phyloP scores from a whole-genome alignment of 2,329 filamentous ascomycete genomes.

The Trichoderma hamatum region DNA sequence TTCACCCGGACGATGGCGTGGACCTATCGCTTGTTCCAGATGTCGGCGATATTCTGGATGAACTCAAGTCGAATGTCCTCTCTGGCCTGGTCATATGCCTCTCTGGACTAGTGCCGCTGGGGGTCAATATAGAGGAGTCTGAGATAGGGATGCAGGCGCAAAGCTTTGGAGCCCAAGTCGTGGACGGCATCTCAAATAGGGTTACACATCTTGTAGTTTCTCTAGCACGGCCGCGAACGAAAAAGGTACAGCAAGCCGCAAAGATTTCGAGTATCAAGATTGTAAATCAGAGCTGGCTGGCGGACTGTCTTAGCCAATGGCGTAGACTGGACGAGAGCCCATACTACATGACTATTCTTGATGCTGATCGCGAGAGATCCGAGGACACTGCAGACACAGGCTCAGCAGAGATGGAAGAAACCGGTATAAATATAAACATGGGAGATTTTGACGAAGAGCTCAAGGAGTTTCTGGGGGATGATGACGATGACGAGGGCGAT shows the following conservation, averaged over 20 bases:
- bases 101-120: constrained; percentile 85
- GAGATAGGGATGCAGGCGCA: constrained; percentile 87
- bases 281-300: constrained; percentile 88
- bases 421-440: constrained; percentile 47
- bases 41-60: constrained; percentile 79
- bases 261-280: constrained; percentile 82
- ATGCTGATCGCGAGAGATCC: constrained; percentile 59
- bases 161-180: constrained; percentile 75
- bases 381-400: constrained; percentile 40
- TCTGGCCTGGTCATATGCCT: constrained; percentile 78
- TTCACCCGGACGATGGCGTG: constrained; percentile 45
- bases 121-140: constrained; percentile 74
- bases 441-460: constrained; percentile 70
- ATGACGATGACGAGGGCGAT: constrained; percentile 46
- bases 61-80: constrained; percentile 77
- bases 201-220: constrained; percentile 77
- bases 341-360: constrained; percentile 76
- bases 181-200: constrained; percentile 59
- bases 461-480: constrained; percentile 69
- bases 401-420: constrained; percentile 39
- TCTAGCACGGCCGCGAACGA: constrained; percentile 73
- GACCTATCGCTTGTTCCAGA: constrained; percentile 70
- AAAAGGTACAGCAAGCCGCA: constrained; percentile 87
- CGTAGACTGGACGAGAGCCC: constrained; percentile 74
- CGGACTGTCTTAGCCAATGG: constrained; percentile 85